Evolutionary conservation across 2,329 filamentous ascomycete species (phyloP), one percentile per base, ranked within the genome.

Genomic region (Clarireedia hainanense): DNA sequence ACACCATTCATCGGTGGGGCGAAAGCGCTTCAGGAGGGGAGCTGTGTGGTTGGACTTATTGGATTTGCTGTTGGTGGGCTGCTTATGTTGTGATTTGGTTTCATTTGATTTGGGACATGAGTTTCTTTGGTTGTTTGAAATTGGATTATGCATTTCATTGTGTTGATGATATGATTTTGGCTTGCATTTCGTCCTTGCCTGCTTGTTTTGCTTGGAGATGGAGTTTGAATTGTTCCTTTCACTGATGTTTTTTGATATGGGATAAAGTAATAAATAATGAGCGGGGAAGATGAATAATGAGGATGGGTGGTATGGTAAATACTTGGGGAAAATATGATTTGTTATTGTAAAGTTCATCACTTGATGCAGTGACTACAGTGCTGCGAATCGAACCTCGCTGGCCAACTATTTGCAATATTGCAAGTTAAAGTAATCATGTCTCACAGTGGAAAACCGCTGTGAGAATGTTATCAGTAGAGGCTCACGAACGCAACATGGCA

Each of bases 71-170:
- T 52, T 49, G 47, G 47, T 34, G 30, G 30, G 14, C n/a, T 51
- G 9, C 34, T 39, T 45, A 49, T 58, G 34, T 42, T 58, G 43
- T 56, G 23, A n/a, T 42, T 42, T 5, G 39, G 39, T 54, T 49
- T 49, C n/a, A 24, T 30, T 54, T 17, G 23, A 43, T 43, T 1
- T 51, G 24, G n/a, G 26, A 30, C 23, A 26, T 24, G 12, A 20
- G 23, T 46, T 46, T 46, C 20, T 17, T 12, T 37, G 20, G 15
- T 49, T 5, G 7, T 20, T 39, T 30, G 10, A 14, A 43, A 17
- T 46, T 52, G 30, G 30, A 12, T n/a, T 24, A 47, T 34, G 27
- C 10, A 5, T 24, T 14, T 30, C 12, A 15, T 23, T 15, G 12
- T 42, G 20, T 10, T 34, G 50, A 30, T 34, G 30, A 34, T 34